A percentile compares a stretch with the other conserved stretches of the same genome.
phyloP scores from a whole-genome alignment of 305 asterid genomes.

The Withania somnifera region DNA sequence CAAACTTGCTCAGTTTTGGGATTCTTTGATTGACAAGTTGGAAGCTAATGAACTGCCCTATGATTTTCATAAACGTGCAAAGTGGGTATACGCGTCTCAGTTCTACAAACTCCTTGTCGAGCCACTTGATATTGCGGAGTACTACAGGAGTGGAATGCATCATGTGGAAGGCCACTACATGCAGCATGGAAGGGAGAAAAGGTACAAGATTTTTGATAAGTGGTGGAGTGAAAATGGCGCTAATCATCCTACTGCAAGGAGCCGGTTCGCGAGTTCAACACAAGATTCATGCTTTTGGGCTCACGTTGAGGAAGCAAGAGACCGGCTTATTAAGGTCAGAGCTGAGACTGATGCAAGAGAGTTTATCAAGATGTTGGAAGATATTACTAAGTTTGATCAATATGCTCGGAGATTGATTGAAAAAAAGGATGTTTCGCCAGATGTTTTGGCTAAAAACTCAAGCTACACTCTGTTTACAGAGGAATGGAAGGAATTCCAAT shows the following conservation, averaged over 20 bases:
- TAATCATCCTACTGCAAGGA: slow-evolving; percentile 22
- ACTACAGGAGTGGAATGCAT: slow-evolving; percentile 50
- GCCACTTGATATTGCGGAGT: slow-evolving; percentile 85
- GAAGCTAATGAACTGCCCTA: slow-evolving; percentile 65
- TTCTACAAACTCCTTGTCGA: slow-evolving; percentile 71
- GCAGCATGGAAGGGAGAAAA: slow-evolving; percentile 56
- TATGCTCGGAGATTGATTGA: slow-evolving; percentile 50
- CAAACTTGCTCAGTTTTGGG: slow-evolving; percentile 58
- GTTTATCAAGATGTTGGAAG: slow-evolving; percentile 22
- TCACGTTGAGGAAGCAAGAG: slow-evolving; percentile 68
- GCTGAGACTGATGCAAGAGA: slow-evolving; percentile 37
- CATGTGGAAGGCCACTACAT: slow-evolving; percentile 58
- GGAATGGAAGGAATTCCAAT: slow-evolving; percentile 46
- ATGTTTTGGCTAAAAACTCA: slow-evolving; percentile 63
- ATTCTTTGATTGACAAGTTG: slow-evolving; percentile 44
- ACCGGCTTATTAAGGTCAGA: slow-evolving; percentile 25
- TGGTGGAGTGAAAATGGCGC: slow-evolving; percentile 68
- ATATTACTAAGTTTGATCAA: slow-evolving; percentile 42
- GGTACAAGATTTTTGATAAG: slow-evolving; percentile 63
- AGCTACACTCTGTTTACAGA: slow-evolving; percentile 63
- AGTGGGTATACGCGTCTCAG: slow-evolving; percentile 63
- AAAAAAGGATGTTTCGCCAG: slow-evolving; percentile 63
- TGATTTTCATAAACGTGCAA: slow-evolving; percentile 54
- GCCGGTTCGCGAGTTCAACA: slow-evolving; percentile 56
- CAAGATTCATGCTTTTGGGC: slow-evolving; percentile 97